Conservation (phyloP, 31 red algal genomes). For the Endocladia muricata region DNA sequence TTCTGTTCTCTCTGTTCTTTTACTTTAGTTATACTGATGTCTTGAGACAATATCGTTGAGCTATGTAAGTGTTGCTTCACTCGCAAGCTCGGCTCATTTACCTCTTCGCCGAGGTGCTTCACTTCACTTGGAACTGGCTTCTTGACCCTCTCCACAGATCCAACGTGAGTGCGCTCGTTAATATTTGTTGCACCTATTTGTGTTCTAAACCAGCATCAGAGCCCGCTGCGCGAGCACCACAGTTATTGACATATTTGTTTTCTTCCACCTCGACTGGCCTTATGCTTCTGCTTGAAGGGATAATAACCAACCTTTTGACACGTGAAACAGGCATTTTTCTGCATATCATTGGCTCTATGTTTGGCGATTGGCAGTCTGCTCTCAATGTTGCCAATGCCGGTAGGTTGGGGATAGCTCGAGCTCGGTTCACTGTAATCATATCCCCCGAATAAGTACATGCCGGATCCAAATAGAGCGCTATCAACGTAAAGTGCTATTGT, state of each 20-base stretch:
- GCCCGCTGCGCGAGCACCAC: background rate
- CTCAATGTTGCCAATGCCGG: too few species aligned
- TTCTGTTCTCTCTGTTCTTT: background rate
- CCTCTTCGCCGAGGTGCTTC: background rate
- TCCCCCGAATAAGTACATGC: too few species aligned
- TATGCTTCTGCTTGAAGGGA: background rate
- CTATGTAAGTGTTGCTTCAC: background rate
- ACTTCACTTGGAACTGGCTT: background rate
- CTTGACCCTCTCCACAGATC: background rate
- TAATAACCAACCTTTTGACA: background rate
- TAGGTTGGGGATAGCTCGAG: too few species aligned
- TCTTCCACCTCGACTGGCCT: too few species aligned
- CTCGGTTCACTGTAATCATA: too few species aligned
- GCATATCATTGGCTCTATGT: too few species aligned
- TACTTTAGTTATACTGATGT: background rate
- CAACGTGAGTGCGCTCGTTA: background rate
- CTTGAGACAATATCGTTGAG: too few species aligned
- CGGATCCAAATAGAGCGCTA: too few species aligned
- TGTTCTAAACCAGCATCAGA: conserved; percentile 1
- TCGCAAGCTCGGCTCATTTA: background rate
- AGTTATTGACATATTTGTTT: background rate
- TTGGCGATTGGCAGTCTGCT: too few species aligned
- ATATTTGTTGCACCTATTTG: background rate
- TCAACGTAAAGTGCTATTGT: too few species aligned
- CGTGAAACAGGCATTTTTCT: background rate